These are phyloP conservation scores for Phalaenopsis hybrid DNA, from an alignment of 116 monocot species.

Conservation along the genomic window DNA sequence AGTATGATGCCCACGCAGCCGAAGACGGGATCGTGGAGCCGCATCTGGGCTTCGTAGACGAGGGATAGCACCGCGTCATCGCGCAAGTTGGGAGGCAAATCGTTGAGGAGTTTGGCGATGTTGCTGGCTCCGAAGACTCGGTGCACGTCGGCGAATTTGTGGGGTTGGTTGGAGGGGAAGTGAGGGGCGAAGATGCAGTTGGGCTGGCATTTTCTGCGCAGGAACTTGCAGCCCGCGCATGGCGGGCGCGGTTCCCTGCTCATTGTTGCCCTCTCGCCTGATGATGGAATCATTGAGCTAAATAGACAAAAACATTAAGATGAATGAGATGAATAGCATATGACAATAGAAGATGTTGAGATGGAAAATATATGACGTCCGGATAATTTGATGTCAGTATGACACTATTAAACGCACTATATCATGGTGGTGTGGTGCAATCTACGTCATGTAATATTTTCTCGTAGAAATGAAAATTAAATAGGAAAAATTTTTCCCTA, in stretches of 20 bases:
- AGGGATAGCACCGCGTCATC: not conserved
- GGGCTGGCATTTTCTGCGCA: not conserved
- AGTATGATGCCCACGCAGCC: not conserved
- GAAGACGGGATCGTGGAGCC: not conserved
- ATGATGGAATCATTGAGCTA: not conserved
- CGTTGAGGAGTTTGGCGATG: not conserved
- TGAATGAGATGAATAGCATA: no score
- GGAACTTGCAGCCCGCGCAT: slow-evolving; percentile 2
- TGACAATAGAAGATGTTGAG: no score
- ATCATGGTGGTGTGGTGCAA: no score
- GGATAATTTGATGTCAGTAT: no score
- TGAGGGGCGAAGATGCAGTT: slow-evolving; percentile 4
- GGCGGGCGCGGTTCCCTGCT: not conserved
- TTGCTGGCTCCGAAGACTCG: slow-evolving; percentile 23
- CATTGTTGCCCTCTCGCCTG: not conserved
- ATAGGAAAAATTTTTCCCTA: no score
- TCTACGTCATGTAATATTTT: no score
- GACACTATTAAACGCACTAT: no score
- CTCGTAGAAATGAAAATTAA: no score
- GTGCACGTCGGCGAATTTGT: slow-evolving; percentile 18
- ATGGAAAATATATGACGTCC: no score
- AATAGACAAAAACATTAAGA: no score
- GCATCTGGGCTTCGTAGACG: not conserved
- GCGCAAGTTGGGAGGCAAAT: not conserved
- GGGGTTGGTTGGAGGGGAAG: not conserved